Base-by-base conservation (phyloP, 257 asterid genomes). In the Striga asiatica region DNA sequence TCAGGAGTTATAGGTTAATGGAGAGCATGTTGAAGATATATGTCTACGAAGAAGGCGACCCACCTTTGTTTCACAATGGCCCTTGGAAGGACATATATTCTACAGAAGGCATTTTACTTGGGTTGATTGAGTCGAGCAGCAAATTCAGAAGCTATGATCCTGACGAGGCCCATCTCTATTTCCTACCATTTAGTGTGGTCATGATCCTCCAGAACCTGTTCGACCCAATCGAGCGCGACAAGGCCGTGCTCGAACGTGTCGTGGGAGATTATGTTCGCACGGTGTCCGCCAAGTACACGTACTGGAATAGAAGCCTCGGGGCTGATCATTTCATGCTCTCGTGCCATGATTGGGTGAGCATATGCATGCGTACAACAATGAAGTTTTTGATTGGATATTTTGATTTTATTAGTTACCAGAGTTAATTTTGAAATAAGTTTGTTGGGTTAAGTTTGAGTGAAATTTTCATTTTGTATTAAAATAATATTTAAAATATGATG, bases 311-410 rank as follows among this genome's bases (percentile, higher is more conserved):
- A 54, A 74, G 80, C 68, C 74, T 78, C 0, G 94, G 91, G 5
- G 81, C 88, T 9, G 91, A 84, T 65, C 94, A 84, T 59, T 79
- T 79, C 75, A 78, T 78, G 85, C 78, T 84, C 56, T 76, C 91
- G 0, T 78, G 94, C 69, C 94, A 84, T 17, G 94, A 84, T 20
- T 84, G 91, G 94, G 94, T 80, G 65, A 0, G 32, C 42, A 14
- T 14, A n/a, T n/a, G n/a, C n/a, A n/a, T n/a, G n/a, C n/a, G n/a
- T n/a, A n/a, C n/a, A n/a, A n/a, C n/a, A n/a, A n/a, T n/a, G n/a
- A n/a, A n/a, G n/a, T n/a, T n/a, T n/a, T n/a, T n/a, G n/a, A n/a
- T n/a, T n/a, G n/a, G n/a, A n/a, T n/a, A n/a, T n/a, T n/a, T n/a
- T n/a, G n/a, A n/a, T n/a, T n/a, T n/a, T n/a, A n/a, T n/a, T n/a